These are phyloP conservation scores for Acanthamoeba sp. DNA, from an alignment of 208 protist genomes.

Conservation along the genomic window DNA sequence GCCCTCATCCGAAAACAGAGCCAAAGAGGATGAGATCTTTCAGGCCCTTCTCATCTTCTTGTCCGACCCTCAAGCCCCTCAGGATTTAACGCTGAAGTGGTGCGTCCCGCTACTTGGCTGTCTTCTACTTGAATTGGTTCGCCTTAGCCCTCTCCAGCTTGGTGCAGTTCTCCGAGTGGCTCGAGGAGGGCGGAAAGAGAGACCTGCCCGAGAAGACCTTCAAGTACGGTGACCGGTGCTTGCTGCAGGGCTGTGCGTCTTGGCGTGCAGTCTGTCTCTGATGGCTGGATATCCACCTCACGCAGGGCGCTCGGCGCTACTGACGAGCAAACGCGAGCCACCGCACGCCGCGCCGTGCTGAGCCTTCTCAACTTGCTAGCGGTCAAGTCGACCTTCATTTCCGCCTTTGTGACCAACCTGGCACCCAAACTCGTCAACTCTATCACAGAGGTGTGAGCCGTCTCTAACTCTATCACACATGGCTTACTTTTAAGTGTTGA, in stretches of 20 bases:
- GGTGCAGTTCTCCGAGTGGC: constrained; percentile 36
- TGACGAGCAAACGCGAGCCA: not conserved
- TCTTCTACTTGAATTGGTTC: not conserved
- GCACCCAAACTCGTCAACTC: constrained; percentile 39
- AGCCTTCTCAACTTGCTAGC: not conserved
- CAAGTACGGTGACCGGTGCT: not conserved
- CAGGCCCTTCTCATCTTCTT: constrained; percentile 5
- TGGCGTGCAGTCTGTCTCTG: too few species aligned
- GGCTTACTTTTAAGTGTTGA: not conserved
- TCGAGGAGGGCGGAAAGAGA: constrained; percentile 22
- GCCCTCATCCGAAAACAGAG: not conserved
- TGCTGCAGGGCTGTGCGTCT: too few species aligned
- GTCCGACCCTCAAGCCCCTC: constrained; percentile 30
- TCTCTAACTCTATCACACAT: not conserved
- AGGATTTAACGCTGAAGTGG: constrained; percentile 26
- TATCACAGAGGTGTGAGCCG: not conserved
- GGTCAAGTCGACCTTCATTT: constrained; percentile 45
- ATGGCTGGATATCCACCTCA: not conserved
- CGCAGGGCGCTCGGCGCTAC: not conserved
- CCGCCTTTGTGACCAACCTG: not conserved
- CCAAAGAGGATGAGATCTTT: constrained; percentile 38
- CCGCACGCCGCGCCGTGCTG: not conserved
- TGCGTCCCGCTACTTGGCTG: not conserved
- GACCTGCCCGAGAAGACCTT: constrained; percentile 27
- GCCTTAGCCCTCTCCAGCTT: not conserved